Conservation (phyloP, 306 rosid genomes). For the Sphenostylis stenocarpa region DNA sequence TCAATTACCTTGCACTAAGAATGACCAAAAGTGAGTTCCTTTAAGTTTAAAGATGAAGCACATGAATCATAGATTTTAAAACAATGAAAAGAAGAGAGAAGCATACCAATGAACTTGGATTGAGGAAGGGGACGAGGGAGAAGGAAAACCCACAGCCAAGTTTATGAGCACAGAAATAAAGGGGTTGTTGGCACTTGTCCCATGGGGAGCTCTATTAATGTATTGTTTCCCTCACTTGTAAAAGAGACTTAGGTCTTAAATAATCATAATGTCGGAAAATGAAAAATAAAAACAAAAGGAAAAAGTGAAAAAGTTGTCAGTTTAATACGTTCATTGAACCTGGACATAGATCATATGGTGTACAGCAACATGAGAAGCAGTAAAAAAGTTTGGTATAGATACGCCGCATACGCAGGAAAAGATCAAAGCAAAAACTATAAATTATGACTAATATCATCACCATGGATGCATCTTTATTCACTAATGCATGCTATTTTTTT, state of each 20-base stretch:
- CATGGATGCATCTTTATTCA: background rate
- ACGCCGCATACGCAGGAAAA: constrained; percentile 27
- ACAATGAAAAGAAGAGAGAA: constrained; percentile 12
- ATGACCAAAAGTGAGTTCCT: background rate
- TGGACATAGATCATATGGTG: constrained; percentile 27
- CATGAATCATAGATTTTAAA: background rate
- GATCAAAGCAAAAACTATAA: constrained; percentile 31
- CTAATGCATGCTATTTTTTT: background rate
- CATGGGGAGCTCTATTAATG: constrained; percentile 15
- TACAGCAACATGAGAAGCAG: constrained; percentile 1
- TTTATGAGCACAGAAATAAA: constrained; percentile 11
- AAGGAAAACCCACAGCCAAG: background rate
- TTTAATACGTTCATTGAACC: constrained; percentile 54
- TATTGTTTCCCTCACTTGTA: background rate
- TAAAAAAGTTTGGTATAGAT: constrained; percentile 32
- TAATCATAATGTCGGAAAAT: constrained; percentile 22
- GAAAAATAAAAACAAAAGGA: background rate
- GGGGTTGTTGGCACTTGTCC: constrained; percentile 22
- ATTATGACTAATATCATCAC: constrained; percentile 34
- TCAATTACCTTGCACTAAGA: background rate
- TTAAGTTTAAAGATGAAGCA: constrained; percentile 4
- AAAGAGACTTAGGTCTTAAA: constrained; percentile 22
- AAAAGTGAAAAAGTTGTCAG: background rate
- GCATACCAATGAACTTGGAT: constrained; percentile 35
- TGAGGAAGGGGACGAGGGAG: constrained; percentile 3